phyloP scores from a whole-genome alignment of 345 rosid genomes.

The Acer negundo region DNA sequence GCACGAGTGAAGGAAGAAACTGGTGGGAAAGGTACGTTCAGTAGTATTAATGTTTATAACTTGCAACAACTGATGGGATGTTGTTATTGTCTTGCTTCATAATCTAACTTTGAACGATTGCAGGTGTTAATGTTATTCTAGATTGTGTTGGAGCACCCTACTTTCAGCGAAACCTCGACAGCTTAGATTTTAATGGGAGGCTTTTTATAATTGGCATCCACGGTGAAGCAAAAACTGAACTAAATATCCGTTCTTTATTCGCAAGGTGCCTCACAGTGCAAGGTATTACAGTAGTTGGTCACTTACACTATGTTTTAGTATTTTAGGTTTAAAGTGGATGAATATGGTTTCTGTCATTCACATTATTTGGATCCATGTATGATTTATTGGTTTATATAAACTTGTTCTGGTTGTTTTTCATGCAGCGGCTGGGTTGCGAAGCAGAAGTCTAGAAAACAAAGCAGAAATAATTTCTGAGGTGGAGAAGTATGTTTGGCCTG shows the following conservation, averaged over 20 bases:
- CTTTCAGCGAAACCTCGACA: too few species aligned
- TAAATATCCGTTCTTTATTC: conserved; percentile 51
- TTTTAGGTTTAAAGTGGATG: conserved; percentile 2
- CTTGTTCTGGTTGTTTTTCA: conserved; percentile 5
- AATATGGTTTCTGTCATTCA: not conserved
- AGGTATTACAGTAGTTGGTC: conserved; percentile 41
- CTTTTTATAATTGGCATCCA: too few species aligned
- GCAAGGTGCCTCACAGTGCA: conserved; percentile 83
- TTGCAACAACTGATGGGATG: not conserved
- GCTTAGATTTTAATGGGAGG: too few species aligned
- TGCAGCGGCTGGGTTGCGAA: conserved; percentile 79
- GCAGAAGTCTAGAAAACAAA: conserved; percentile 69
- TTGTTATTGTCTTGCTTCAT: not conserved
- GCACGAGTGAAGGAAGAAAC: conserved; percentile 82
- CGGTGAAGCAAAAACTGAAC: too few species aligned
- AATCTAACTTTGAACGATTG: too few species aligned
- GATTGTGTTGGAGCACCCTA: too few species aligned
- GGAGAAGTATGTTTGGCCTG: conserved; percentile 65
- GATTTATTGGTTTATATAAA: not conserved
- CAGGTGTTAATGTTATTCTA: too few species aligned
- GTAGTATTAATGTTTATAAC: not conserved
- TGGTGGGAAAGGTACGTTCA: conserved; percentile 70
- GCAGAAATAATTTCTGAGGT: conserved; percentile 69
- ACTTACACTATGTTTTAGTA: not conserved
- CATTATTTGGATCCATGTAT: too few species aligned